Conservation (phyloP, 225 moss, liverwort and hornwort genomes). For the Anthoceros angustus region DNA sequence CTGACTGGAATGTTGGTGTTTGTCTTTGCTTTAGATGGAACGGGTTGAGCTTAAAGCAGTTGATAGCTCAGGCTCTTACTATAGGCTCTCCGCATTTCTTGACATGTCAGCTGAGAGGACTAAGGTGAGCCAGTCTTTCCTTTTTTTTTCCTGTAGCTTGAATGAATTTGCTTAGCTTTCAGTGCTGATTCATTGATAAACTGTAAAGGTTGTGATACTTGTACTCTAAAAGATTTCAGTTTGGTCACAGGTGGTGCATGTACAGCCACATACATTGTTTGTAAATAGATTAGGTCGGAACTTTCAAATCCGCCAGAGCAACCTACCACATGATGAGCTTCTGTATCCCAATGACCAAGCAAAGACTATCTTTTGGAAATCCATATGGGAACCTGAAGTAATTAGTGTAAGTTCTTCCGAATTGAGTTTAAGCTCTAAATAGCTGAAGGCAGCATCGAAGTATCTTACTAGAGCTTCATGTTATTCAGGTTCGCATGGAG, state of each 20-base stretch:
- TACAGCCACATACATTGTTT: constrained; percentile 88
- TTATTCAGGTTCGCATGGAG: constrained; percentile 54
- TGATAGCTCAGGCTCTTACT: constrained; percentile 68
- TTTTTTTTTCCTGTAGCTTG: not conserved
- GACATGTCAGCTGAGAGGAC: constrained; percentile 97
- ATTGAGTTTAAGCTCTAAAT: constrained; percentile 4
- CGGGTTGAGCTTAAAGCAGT: constrained; percentile 68
- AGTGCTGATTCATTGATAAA: not conserved
- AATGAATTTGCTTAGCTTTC: not conserved
- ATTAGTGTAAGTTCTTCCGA: constrained; percentile 32
- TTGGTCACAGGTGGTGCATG: constrained; percentile 53
- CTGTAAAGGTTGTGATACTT: not conserved
- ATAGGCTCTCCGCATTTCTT: constrained; percentile 80
- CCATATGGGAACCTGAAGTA: constrained; percentile 51
- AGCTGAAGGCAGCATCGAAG: not conserved
- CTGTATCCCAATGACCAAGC: constrained; percentile 73
- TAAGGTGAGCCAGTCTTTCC: constrained; percentile 27
- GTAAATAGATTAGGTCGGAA: constrained; percentile 71
- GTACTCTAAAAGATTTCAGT: constrained; percentile 3
- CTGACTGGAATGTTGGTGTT: not conserved
- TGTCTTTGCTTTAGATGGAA: constrained; percentile 52
- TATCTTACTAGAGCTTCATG: not conserved
- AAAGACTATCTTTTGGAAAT: constrained; percentile 81
- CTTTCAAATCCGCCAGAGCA: constrained; percentile 58
- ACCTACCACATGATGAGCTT: constrained; percentile 52